Conservation (phyloP, 176 grass and related monocot species). For the Alopecurus myosuroides region DNA sequence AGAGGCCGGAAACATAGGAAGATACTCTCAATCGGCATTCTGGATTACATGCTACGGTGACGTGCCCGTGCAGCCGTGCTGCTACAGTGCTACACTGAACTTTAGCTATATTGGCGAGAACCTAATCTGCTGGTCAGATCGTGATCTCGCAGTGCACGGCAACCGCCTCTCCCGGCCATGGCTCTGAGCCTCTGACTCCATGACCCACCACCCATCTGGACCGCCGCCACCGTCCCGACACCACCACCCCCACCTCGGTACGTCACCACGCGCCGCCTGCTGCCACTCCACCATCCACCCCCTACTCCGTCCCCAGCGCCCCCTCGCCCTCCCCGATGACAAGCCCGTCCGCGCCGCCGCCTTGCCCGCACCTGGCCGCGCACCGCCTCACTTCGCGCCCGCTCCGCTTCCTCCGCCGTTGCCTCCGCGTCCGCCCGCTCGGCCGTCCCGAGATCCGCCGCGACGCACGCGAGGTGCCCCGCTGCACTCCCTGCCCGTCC, state of each 20-base stretch:
- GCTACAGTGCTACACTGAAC: not conserved
- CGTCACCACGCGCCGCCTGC: not conserved
- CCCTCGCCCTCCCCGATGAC: slow-evolving; percentile 4
- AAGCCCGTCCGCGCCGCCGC: slow-evolving; percentile 43
- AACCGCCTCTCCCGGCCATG: slow-evolving; percentile 6
- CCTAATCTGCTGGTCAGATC: not conserved
- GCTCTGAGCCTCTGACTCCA: not conserved
- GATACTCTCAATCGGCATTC: too few species aligned
- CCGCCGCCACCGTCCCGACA: slow-evolving; percentile 6
- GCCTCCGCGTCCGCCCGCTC: slow-evolving; percentile 65
- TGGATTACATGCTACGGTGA: not conserved
- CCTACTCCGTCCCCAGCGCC: not conserved
- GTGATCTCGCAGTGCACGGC: not conserved
- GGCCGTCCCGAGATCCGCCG: slow-evolving; percentile 69
- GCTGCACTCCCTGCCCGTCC: slow-evolving; percentile 50
- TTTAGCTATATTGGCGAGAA: not conserved
- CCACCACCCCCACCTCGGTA: not conserved
- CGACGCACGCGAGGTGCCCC: slow-evolving; percentile 58
- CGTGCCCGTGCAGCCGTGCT: not conserved
- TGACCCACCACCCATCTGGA: slow-evolving; percentile 27
- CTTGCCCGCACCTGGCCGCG: slow-evolving; percentile 70
- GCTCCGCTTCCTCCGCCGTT: slow-evolving; percentile 79
- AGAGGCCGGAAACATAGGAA: too few species aligned
- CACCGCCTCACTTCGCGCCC: slow-evolving; percentile 50
- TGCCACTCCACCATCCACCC: not conserved